Conservation (phyloP, 192 early-diverging fungal genomes). For the Coemansia sp. region DNA sequence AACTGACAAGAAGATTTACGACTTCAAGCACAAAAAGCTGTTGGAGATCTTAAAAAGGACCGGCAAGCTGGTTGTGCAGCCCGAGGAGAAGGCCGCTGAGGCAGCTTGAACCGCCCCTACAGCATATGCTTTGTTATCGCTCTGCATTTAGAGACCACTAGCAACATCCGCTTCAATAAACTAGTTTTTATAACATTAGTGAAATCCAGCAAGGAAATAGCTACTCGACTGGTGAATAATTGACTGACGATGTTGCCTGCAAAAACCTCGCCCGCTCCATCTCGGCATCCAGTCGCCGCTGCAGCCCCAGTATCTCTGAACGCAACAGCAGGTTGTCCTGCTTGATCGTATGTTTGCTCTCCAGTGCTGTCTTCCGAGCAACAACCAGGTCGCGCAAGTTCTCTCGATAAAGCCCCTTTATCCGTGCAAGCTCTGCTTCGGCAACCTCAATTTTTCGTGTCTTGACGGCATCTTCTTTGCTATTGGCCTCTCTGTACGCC, state of each 20-base stretch:
- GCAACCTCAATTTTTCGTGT: slow-evolving; percentile 31
- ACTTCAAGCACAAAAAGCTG: slow-evolving; percentile 10
- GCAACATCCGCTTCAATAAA: neutral
- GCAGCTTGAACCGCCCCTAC: neutral
- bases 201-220: neutral
- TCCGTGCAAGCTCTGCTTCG: slow-evolving; percentile 39
- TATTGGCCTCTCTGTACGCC: slow-evolving; percentile 25
- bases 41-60: slow-evolving; percentile 9
- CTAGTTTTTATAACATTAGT: neutral
- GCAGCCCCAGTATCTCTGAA: slow-evolving; percentile 49
- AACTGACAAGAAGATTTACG: neutral
- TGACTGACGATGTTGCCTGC: slow-evolving; percentile 20
- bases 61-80: slow-evolving; percentile 2
- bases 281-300: slow-evolving; percentile 51
- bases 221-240: slow-evolving; percentile 2
- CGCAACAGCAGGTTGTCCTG: slow-evolving; percentile 51
- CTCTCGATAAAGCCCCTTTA: slow-evolving; percentile 47
- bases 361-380: slow-evolving; percentile 38
- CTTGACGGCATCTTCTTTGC: slow-evolving; percentile 21
- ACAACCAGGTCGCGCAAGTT: slow-evolving; percentile 49
- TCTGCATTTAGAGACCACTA: no score
- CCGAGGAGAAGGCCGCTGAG: neutral
- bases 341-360: slow-evolving; percentile 49
- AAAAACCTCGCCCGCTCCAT: slow-evolving; percentile 50
- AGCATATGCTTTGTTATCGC: no score